These are phyloP conservation scores for Acaromyces ingoldii DNA, from an alignment of 1,284 basidiomycete species.

Conservation along the genomic window DNA sequence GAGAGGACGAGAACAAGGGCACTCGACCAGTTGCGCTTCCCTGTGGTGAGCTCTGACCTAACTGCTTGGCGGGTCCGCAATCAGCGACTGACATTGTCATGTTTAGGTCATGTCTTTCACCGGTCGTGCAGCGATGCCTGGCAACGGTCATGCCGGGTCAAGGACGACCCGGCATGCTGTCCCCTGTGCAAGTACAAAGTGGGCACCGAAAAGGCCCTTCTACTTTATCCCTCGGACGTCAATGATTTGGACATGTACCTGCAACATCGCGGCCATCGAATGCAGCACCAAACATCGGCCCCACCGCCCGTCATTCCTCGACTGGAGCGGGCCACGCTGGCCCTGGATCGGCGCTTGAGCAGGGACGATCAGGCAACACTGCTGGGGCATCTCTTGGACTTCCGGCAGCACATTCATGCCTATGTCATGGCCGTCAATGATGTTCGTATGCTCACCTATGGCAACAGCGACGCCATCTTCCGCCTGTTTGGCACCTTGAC, in stretches of 20 bases:
- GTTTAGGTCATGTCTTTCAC: conserved; percentile 6
- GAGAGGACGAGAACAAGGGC: conserved; percentile 5
- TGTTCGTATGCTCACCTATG: conserved; percentile 1
- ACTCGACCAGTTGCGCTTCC: conserved; percentile 6
- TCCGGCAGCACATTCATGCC: conserved; percentile 1
- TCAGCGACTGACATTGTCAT: no score
- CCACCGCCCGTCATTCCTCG: no score
- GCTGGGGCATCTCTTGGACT: conserved; percentile 3
- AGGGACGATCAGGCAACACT: background rate
- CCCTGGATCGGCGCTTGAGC: background rate
- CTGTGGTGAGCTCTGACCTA: conserved; percentile 9
- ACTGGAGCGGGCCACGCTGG: background rate
- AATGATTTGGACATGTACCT: conserved; percentile 3
- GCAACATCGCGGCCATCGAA: background rate
- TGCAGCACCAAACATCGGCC: background rate
- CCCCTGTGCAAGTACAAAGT: conserved; percentile 1
- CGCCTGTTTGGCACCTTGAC: background rate
- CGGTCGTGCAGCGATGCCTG: conserved; percentile 1
- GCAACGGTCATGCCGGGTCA: background rate
- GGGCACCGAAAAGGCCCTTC: background rate
- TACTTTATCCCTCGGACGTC: background rate
- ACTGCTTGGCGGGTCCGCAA: no score
- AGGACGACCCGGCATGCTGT: conserved; percentile 2
- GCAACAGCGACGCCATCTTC: conserved; percentile 2
- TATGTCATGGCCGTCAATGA: conserved; percentile 5